Conservation (phyloP, 176 grass and related monocot genomes). For the Bonia amplexicaulis region DNA sequence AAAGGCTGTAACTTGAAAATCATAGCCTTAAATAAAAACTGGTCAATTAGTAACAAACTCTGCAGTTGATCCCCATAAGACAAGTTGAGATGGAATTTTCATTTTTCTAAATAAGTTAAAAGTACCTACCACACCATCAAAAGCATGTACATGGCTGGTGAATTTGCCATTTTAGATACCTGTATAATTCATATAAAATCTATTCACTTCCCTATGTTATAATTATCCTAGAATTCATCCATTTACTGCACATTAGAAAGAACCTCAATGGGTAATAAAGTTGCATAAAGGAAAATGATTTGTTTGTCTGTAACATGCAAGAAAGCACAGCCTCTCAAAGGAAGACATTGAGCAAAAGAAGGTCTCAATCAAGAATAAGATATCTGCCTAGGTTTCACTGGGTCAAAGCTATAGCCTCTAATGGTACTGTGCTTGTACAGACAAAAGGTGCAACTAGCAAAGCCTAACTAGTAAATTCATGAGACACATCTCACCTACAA, state of each 20-base stretch:
- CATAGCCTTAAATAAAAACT: not conserved
- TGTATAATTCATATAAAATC: not conserved
- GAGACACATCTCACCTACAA: not conserved
- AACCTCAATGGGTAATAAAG: not conserved
- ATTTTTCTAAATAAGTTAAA: not conserved
- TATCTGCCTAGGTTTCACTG: not conserved
- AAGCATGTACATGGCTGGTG: not conserved
- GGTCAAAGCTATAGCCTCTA: not conserved
- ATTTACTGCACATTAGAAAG: not conserved
- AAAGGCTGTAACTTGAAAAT: not conserved
- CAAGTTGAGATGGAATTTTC: not conserved
- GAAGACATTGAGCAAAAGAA: not conserved
- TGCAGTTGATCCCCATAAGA: not conserved
- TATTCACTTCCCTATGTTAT: not conserved
- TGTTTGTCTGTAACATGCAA: not conserved
- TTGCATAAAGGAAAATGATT: not conserved
- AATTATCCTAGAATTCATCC: not conserved
- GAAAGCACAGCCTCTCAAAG: not conserved
- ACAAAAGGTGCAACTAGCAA: not conserved
- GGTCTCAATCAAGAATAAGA: slow-evolving; percentile 1
- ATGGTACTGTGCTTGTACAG: not conserved
- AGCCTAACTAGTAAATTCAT: not conserved
- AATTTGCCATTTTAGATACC: not conserved
- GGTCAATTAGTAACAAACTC: not conserved
- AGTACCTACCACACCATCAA: slow-evolving; percentile 1